Base-by-base conservation (phyloP, 805 yeast species). In the Candida corydali region DNA sequence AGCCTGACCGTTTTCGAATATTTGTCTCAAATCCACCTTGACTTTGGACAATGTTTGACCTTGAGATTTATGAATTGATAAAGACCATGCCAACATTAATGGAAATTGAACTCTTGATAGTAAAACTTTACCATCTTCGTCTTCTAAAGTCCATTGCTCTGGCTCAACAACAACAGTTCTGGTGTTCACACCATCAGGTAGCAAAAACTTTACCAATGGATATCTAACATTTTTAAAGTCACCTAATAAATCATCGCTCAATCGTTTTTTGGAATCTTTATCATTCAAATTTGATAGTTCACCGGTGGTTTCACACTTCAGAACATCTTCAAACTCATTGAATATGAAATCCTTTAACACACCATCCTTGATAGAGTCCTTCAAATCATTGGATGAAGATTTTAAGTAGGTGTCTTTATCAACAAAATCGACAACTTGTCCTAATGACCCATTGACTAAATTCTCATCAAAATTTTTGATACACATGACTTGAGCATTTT, bases 51-150 rank as follows among this genome's bases (percentile, higher is more conserved):
- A 42, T 1, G 98, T 89, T 56, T 93, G 98, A 1, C 98, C 98
- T 57, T 91, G 98, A 0, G 97, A 80, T 61, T 93, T 91, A 55
- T 93, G 98, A 30, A 93, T 89, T 0, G 97, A 88, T 29, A 93
- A 60, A 0, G 98, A 88, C 97, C 98, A 93, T 0, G 98, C 95
- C n/a, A 89, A 64, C 49, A 91, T 80, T 36, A 93, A 62, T 0
- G 98, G 98, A 2, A 93, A 47, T 52, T 93, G 98, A 0, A 70
- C 67, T 49, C 97, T 69, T 2, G 82, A 69, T 1, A 86, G 95
- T 10, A 86, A 46, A 0, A 82, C 76, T 7, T 68, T 68, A 15
- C 82, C 86, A 17, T 70, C 62, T 35, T 83, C 87, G 57, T 87
- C 94, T 44, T 82, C 91, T 16, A 86, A 67, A 0, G 71, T 73